phyloP scores from a whole-genome alignment of 192 early-diverging fungal species.

The Mortierella alpina region DNA sequence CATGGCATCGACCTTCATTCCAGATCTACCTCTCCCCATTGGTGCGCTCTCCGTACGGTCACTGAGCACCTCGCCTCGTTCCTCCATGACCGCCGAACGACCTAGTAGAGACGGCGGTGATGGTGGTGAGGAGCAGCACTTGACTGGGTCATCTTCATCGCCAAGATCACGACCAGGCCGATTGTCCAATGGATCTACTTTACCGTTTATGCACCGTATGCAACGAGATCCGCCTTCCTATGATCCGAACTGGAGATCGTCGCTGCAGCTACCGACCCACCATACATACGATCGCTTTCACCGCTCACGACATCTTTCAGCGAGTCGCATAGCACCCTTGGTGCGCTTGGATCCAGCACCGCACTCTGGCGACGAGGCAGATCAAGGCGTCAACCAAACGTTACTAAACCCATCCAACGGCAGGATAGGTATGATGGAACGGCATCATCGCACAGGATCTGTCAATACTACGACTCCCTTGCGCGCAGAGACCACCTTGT shows the following conservation, averaged over 20 bases:
- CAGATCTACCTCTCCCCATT: background rate
- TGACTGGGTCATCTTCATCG: background rate
- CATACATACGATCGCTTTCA: no score
- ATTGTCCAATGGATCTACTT: background rate
- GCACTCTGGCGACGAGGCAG: no score
- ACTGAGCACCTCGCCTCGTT: slow-evolving; percentile 5
- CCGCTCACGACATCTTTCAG: no score
- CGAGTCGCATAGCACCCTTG: no score
- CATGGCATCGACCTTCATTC: slow-evolving; percentile 6
- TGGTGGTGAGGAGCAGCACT: background rate
- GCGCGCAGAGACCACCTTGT: no score
- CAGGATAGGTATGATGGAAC: no score
- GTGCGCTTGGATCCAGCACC: no score
- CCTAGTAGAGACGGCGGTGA: slow-evolving; percentile 1
- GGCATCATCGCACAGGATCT: no score
- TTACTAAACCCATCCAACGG: no score
- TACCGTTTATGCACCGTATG: background rate
- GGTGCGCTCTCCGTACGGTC: slow-evolving; percentile 5
- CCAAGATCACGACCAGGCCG: background rate
- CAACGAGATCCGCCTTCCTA: slow-evolving; percentile 29
- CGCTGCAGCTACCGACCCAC: background rate
- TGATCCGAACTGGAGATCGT: slow-evolving; percentile 26
- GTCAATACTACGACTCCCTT: no score
- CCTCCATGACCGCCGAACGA: slow-evolving; percentile 3
- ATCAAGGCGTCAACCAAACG: no score